Conservation (phyloP, 176 grass and related monocot genomes). For the Triticum urartu region DNA sequence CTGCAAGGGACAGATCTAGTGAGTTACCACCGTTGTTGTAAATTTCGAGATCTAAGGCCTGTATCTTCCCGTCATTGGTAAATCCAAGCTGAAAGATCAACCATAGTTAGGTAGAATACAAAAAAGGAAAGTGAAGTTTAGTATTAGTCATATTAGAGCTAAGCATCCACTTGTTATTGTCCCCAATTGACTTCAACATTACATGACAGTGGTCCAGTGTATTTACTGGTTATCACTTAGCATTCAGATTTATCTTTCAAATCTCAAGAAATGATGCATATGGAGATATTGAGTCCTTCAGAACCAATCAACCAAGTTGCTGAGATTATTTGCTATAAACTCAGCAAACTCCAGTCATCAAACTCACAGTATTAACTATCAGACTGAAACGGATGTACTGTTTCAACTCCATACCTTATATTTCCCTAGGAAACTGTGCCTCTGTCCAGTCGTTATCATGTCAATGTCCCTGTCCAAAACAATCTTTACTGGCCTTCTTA, state of each 20-base stretch:
- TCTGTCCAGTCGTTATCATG: slow-evolving; percentile 86
- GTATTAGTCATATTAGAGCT: not conserved
- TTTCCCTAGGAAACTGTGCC: slow-evolving; percentile 91
- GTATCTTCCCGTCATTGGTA: slow-evolving; percentile 77
- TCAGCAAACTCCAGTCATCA: not conserved
- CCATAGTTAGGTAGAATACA: slow-evolving; percentile 1
- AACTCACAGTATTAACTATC: not conserved
- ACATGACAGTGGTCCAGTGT: not conserved
- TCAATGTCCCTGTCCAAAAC: slow-evolving; percentile 86
- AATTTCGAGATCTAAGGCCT: slow-evolving; percentile 80
- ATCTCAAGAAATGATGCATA: not conserved
- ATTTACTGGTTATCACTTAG: slow-evolving; percentile 4
- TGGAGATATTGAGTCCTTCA: not conserved
- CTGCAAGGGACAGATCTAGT: slow-evolving; percentile 69
- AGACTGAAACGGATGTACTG: not conserved
- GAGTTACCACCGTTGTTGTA: slow-evolving; percentile 90
- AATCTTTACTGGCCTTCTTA: slow-evolving; percentile 83
- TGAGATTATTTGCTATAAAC: slow-evolving; percentile 4
- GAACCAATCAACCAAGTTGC: slow-evolving; percentile 14
- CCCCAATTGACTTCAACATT: not conserved
- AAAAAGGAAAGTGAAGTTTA: not conserved
- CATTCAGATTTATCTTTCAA: slow-evolving; percentile 9
- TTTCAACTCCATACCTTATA: slow-evolving; percentile 66
- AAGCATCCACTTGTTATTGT: not conserved
- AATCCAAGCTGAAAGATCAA: slow-evolving; percentile 74